phyloP scores from a whole-genome alignment of 208 protist species.

The Cochliopodium minus region DNA sequence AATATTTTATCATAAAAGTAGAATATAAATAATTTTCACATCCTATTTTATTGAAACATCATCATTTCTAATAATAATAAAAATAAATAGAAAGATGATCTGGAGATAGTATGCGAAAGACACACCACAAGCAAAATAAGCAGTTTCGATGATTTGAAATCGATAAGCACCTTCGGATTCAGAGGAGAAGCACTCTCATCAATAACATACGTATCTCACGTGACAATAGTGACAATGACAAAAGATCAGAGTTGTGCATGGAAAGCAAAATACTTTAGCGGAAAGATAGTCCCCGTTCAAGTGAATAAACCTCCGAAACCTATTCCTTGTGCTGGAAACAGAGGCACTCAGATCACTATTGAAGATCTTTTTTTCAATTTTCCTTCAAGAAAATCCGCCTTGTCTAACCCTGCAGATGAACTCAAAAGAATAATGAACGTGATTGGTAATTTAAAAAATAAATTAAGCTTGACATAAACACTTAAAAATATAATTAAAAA shows the following conservation, averaged over 20 bases:
- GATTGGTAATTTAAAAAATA: too few species aligned
- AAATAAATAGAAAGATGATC: constrained; percentile 35
- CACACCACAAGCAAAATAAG: constrained; percentile 80
- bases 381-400: constrained; percentile 42
- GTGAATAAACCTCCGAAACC: constrained; percentile 1
- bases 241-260: not conserved
- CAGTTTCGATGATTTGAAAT: constrained; percentile 57
- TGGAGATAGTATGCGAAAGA: constrained; percentile 51
- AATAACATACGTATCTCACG: constrained; percentile 7
- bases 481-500: too few species aligned
- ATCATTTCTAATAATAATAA: not conserved
- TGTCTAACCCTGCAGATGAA: constrained; percentile 67
- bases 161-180: constrained; percentile 65
- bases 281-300: constrained; percentile 6
- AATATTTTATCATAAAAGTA: not conserved
- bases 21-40: not conserved
- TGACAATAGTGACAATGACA: constrained; percentile 20
- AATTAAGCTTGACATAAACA: too few species aligned
- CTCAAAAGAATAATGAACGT: constrained; percentile 67
- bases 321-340: constrained; percentile 32
- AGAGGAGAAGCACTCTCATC: constrained; percentile 56
- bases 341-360: constrained; percentile 52
- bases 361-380: constrained; percentile 70
- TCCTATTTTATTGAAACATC: not conserved
- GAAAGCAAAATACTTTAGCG: constrained; percentile 12